phyloP scores from a whole-genome alignment of 2,329 filamentous ascomycete species.

The Penicillium occitanis region DNA sequence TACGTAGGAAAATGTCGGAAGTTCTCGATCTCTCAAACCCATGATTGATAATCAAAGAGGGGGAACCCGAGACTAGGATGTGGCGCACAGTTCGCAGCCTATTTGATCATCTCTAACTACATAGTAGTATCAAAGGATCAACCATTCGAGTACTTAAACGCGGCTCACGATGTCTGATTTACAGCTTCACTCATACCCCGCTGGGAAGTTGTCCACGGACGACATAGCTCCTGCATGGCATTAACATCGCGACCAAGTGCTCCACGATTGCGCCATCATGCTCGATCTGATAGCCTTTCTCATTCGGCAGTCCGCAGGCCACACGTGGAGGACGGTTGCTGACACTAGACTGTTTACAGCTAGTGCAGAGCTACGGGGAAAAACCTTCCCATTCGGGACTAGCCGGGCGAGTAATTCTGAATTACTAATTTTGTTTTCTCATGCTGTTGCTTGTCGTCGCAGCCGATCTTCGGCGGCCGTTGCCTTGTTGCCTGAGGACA shows the following conservation, averaged over 20 bases:
- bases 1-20: neutral
- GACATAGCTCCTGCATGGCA: neutral
- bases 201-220: neutral
- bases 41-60: neutral
- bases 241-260: neutral
- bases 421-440: neutral
- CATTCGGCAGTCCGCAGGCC: neutral
- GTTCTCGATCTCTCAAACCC: neutral
- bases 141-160: neutral
- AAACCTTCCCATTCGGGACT: neutral
- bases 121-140: neutral
- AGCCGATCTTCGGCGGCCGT: constrained; percentile 2
- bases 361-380: neutral
- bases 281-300: neutral
- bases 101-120: neutral
- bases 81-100: constrained; percentile 1
- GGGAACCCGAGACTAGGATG: neutral
- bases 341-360: neutral
- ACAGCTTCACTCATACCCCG: neutral
- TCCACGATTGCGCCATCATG: constrained; percentile 4
- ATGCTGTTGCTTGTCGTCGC: neutral
- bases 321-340: neutral
- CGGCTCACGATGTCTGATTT: neutral
- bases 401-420: neutral
- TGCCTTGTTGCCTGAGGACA: neutral